Percentiles rank a stretch among this genome's conserved stretches.
phyloP scores from a whole-genome alignment of 2,329 filamentous ascomycete species.

The Curvularia sp. region DNA sequence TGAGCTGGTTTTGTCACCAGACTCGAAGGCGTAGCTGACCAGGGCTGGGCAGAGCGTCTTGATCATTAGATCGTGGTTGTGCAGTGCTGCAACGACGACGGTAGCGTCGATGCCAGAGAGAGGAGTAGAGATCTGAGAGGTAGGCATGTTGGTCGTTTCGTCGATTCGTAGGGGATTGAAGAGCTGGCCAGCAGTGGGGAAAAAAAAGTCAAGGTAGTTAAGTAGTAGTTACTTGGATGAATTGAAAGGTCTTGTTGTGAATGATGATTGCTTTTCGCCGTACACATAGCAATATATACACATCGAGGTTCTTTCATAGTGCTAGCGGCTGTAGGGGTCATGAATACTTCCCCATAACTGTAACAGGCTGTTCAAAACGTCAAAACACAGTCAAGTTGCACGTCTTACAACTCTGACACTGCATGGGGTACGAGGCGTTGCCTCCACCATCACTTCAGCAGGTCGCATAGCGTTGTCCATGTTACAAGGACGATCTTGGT shows the following conservation, averaged over 20 bases:
- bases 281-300: conserved; percentile 15
- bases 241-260: conserved; percentile 14
- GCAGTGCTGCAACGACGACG: conserved; percentile 46
- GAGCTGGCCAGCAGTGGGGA: conserved; percentile 11
- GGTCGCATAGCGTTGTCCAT: conserved; percentile 7
- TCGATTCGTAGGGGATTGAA: neutral
- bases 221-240: neutral
- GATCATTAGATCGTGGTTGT: conserved; percentile 53
- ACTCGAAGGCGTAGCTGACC: conserved; percentile 45
- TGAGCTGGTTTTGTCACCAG: conserved; percentile 38
- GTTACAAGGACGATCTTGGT: conserved; percentile 10
- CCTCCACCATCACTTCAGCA: neutral
- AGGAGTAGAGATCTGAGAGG: conserved; percentile 49
- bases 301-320: neutral
- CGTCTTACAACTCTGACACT: conserved; percentile 15
- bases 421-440: neutral
- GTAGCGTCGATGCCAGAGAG: conserved; percentile 35
- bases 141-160: conserved; percentile 40
- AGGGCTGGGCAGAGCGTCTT: conserved; percentile 48
- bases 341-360: neutral
- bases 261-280: neutral
- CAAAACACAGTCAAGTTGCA: conserved; percentile 17
- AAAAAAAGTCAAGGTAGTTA: conserved; percentile 1
- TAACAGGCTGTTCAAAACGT: conserved; percentile 13
- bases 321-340: neutral